These are phyloP conservation scores for Scheffersomyces titani DNA, from an alignment of 1,139 yeast genomes.

Conservation along the genomic window DNA sequence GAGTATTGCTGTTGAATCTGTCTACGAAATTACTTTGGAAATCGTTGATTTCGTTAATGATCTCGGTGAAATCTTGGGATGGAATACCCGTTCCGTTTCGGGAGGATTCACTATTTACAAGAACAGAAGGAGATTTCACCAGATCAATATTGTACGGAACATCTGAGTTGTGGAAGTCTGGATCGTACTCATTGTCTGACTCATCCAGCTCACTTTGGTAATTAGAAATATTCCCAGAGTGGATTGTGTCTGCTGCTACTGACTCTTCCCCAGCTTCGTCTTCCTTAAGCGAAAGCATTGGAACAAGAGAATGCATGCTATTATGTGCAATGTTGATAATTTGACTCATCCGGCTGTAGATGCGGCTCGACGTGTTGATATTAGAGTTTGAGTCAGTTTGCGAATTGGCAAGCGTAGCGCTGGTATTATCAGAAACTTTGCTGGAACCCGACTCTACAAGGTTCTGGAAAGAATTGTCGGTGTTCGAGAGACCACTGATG, in stretches of 20 bases:
- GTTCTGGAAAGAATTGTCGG: constrained; percentile 26
- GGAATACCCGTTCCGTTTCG: not conserved
- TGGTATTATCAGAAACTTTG: constrained; percentile 1
- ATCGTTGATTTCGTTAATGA: constrained; percentile 33
- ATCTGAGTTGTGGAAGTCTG: not conserved
- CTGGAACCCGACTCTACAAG: constrained; percentile 9
- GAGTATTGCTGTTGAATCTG: constrained; percentile 11
- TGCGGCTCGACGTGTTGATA: constrained; percentile 5
- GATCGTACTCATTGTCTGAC: constrained; percentile 19
- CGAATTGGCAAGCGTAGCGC: not conserved
- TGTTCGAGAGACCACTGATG: constrained; percentile 5
- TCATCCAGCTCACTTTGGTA: constrained; percentile 33
- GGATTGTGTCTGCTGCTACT: constrained; percentile 2
- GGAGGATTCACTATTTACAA: not conserved
- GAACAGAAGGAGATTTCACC: not conserved
- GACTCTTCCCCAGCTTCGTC: not conserved
- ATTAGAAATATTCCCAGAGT: constrained; percentile 11
- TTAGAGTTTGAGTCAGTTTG: constrained; percentile 2
- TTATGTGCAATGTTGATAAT: constrained; percentile 16
- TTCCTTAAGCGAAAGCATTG: constrained; percentile 6
- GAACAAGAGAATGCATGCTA: constrained; percentile 20
- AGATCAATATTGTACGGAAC: not conserved
- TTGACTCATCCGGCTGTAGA: constrained; percentile 14
- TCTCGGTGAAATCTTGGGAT: constrained; percentile 15
- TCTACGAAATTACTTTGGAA: constrained; percentile 35